phyloP scores from a whole-genome alignment of 2,329 filamentous ascomycete genomes.

The Zymoseptoria brevis region DNA sequence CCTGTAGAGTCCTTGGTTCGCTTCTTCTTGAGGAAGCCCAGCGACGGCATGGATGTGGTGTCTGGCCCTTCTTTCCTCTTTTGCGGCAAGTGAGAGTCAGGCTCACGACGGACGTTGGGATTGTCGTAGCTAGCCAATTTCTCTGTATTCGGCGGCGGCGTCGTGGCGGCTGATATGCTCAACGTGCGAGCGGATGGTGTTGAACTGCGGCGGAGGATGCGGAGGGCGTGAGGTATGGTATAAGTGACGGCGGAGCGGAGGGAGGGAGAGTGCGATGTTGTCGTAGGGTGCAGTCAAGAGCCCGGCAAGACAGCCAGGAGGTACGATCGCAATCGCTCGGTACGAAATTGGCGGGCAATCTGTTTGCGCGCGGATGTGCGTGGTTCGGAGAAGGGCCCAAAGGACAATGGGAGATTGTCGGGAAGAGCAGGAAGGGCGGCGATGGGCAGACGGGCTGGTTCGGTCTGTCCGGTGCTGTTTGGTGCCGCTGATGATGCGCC shows the following conservation, averaged over 20 bases:
- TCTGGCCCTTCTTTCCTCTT: constrained; percentile 17
- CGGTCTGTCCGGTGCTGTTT: not conserved
- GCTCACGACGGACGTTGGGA: not conserved
- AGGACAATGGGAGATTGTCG: not conserved
- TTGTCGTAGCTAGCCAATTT: constrained; percentile 14
- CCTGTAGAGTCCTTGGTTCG: constrained; percentile 79
- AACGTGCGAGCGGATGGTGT: constrained; percentile 1
- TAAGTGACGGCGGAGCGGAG: not conserved
- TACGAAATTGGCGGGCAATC: not conserved
- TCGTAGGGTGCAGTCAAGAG: not conserved
- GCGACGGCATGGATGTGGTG: constrained; percentile 65
- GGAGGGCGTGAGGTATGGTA: not conserved
- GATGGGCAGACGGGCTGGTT: not conserved
- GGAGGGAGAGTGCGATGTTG: not conserved
- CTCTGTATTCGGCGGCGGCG: constrained; percentile 4
- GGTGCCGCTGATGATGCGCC: not conserved
- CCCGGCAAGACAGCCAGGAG: not conserved
- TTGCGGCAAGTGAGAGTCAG: constrained; percentile 16
- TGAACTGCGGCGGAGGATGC: constrained; percentile 5
- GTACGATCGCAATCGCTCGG: not conserved
- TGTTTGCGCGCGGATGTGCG: not conserved
- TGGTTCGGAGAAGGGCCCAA: not conserved
- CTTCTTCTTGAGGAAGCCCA: constrained; percentile 98
- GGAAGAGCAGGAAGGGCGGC: not conserved
- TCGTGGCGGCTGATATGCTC: not conserved